Base-by-base conservation (phyloP, 2,329 filamentous ascomycete genomes). In the Fusarium devonianum region DNA sequence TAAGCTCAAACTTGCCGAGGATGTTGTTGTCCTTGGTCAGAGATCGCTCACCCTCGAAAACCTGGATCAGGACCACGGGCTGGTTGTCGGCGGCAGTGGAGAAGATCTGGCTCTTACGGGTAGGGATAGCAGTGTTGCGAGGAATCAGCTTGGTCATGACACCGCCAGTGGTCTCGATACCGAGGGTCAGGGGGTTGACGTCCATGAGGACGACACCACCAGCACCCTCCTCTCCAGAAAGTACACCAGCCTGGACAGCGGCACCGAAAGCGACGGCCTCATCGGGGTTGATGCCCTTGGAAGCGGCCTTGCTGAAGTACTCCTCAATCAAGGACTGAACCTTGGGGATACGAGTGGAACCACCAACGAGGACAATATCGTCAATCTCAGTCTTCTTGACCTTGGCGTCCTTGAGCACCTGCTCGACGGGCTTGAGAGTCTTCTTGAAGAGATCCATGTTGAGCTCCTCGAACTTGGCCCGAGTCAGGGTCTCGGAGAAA, bases 391-490 rank as follows among this genome's bases (percentile, higher is more conserved):
- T 79, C 88, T 97, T 97, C 87, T 93, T 93, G 69, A 97, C 83
- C 83, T 97, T 96, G 74, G 92, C 92, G 67, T 97, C 94, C 83
- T 96, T 96, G 72, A 99, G 85, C 64, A 97, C 94, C 84, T 97
- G 92, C 81, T 97, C 92, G 64, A 97, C 94, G 49, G 94, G 93
- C 86, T 97, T 96, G 63, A 97, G 85, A 50, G 94, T 97, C 85
- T 94, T 96, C 88, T 96, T 96, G 88, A 97, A 97, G 56, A 97
- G 87, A 70, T 97, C 93, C 67, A 92, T 92, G 89, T 97, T 97
- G 68, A 97, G 85, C 79, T 97, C 93, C 80, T 99, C 94, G 70
- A 99, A 97, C 85, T 97, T 97, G 83, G 94, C 94, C 67, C 93
- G 90, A 74, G 93, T 97, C 42, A 99, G 85, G 58, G 92, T 97